Evolutionary conservation across 2,329 filamentous ascomycete genomes (phyloP).

Genomic region (Alternaria sp.): DNA sequence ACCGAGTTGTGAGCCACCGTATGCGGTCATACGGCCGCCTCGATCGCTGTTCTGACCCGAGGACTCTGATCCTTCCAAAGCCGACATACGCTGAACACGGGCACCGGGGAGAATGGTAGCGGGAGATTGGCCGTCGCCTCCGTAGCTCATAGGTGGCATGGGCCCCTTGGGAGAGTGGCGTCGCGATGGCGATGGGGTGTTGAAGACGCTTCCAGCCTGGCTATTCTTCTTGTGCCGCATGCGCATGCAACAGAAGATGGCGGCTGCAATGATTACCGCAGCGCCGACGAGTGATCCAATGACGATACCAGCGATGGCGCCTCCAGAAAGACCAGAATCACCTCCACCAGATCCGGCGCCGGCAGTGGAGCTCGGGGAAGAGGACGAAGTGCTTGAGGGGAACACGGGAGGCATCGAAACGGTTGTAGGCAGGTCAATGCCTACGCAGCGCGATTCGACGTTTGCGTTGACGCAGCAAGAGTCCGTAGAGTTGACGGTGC

Average conservation of each 20-base stretch:
- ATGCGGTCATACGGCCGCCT: constrained; percentile 30
- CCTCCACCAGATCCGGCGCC: constrained; percentile 36
- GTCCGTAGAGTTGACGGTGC: constrained; percentile 89
- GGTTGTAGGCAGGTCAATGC: constrained; percentile 79
- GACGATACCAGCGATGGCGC: constrained; percentile 88
- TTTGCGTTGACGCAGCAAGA: constrained; percentile 89
- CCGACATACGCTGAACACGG: constrained; percentile 94
- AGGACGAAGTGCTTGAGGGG: constrained; percentile 66
- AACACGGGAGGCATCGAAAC: constrained; percentile 64
- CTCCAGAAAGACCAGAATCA: constrained; percentile 70
- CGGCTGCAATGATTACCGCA: constrained; percentile 70
- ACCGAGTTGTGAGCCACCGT: constrained; percentile 29
- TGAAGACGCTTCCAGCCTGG: constrained; percentile 78
- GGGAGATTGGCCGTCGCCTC: constrained; percentile 47
- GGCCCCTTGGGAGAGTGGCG: constrained; percentile 34
- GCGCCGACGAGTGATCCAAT: constrained; percentile 78
- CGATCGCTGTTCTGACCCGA: constrained; percentile 53
- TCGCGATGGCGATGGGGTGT: constrained; percentile 78
- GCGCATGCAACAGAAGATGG: constrained; percentile 65
- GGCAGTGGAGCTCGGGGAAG: constrained; percentile 51
- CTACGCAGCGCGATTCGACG: constrained; percentile 73
- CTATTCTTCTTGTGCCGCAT: constrained; percentile 64
- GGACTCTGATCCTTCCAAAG: constrained; percentile 76
- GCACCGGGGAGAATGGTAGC: constrained; percentile 75
- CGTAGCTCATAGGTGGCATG: constrained; percentile 52